Percentiles rank a stretch among this genome's conserved stretches.
phyloP scores from a whole-genome alignment of 208 protist species.

The Crithidia mellificae region DNA sequence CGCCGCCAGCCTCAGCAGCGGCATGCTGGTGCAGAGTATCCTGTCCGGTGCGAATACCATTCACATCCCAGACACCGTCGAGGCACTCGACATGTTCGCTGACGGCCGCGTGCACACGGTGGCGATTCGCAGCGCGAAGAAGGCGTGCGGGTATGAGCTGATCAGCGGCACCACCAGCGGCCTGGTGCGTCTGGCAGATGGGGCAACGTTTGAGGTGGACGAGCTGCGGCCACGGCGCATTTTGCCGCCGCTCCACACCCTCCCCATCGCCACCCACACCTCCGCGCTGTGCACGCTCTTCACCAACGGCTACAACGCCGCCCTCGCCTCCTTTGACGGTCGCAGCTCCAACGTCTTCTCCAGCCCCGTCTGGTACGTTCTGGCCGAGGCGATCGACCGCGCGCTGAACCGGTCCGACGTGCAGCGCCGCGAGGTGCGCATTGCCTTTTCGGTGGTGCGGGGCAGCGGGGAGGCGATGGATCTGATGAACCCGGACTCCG shows the following conservation, averaged over 20 bases:
- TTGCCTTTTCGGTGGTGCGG: slow-evolving; percentile 31
- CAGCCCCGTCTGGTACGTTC: slow-evolving; percentile 33
- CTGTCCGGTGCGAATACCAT: background rate
- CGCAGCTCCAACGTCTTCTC: slow-evolving; percentile 27
- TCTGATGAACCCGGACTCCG: slow-evolving; percentile 23
- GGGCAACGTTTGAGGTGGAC: slow-evolving; percentile 19
- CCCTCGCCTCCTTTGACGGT: slow-evolving; percentile 35
- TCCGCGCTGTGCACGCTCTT: slow-evolving; percentile 33
- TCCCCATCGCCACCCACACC: slow-evolving; percentile 21
- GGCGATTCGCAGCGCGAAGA: slow-evolving; percentile 16
- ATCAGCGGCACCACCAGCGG: slow-evolving; percentile 4
- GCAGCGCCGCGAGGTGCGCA: slow-evolving; percentile 20
- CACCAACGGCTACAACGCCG: slow-evolving; percentile 33
- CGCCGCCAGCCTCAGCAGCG: background rate
- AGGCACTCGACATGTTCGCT: slow-evolving; percentile 25
- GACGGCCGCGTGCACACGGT: slow-evolving; percentile 37
- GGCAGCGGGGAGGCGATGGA: slow-evolving; percentile 29
- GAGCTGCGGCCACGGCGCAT: slow-evolving; percentile 13
- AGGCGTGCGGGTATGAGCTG: slow-evolving; percentile 19
- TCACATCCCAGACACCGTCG: background rate
- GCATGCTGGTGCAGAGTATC: slow-evolving; percentile 3
- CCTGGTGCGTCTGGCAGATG: background rate
- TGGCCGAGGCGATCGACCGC: slow-evolving; percentile 31
- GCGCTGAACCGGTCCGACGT: slow-evolving; percentile 12
- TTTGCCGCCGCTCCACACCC: slow-evolving; percentile 16